Percentiles rank a stretch among this genome's conserved stretches.
Conservation (phyloP, 2,329 filamentous ascomycete species). For the Macrophomina pseudophaseolina region DNA sequence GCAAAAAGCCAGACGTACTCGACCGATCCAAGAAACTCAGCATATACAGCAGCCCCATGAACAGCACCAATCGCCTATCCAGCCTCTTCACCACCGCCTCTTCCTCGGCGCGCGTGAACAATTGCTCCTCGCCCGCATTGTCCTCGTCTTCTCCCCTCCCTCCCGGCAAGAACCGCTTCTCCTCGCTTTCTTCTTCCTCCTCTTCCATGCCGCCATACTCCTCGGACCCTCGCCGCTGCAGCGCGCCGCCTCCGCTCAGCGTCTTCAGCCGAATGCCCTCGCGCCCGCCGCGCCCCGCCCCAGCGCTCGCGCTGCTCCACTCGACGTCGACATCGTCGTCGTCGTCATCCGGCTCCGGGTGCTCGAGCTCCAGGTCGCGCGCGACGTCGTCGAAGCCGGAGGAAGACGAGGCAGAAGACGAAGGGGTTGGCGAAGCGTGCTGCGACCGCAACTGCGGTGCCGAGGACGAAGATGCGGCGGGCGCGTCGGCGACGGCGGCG, state of each 20-base stretch:
- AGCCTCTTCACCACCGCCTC: slow-evolving; percentile 72
- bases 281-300: background rate
- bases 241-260: background rate
- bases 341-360: slow-evolving; percentile 1
- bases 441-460: background rate
- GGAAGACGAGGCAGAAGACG: background rate
- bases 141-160: background rate
- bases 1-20: slow-evolving; percentile 57
- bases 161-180: slow-evolving; percentile 13
- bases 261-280: slow-evolving; percentile 4
- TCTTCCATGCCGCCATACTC: slow-evolving; percentile 24
- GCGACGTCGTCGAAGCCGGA: background rate
- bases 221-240: background rate
- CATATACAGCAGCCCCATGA: slow-evolving; percentile 82
- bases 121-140: slow-evolving; percentile 40
- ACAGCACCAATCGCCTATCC: slow-evolving; percentile 77
- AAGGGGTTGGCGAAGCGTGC: background rate
- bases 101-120: slow-evolving; percentile 74
- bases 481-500: no score
- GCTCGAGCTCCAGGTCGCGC: background rate
- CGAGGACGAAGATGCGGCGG: background rate
- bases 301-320: slow-evolving; percentile 5
- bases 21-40: slow-evolving; percentile 85
- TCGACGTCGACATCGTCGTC: background rate
- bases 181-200: slow-evolving; percentile 30